Evolutionary conservation across 768 basidiomycete species (phyloP).

Genomic region (Gyrodon lividus): DNA sequence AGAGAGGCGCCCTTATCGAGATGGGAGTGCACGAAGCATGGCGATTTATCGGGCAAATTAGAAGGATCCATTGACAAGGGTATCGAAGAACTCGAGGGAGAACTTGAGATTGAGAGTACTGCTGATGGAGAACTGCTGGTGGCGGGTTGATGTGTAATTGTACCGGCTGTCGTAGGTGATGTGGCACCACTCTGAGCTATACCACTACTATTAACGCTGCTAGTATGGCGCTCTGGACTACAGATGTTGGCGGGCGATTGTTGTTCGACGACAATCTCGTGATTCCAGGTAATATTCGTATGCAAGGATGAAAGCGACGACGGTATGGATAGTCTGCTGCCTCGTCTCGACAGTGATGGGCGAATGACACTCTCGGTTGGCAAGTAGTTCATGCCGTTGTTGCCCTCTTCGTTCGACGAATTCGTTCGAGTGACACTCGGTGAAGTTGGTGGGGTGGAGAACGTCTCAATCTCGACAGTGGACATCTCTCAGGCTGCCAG

Average conservation of each 20-base stretch:
- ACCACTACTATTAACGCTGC: not conserved
- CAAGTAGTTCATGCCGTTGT: constrained; percentile 8
- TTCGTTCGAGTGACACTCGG: constrained; percentile 30
- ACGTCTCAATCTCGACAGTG: constrained; percentile 38
- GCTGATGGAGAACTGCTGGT: constrained; percentile 10
- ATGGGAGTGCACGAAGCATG: constrained; percentile 92
- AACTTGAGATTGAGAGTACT: constrained; percentile 24
- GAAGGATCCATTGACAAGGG: constrained; percentile 27
- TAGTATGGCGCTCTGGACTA: not conserved
- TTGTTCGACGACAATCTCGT: constrained; percentile 37
- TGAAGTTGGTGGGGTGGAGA: constrained; percentile 45
- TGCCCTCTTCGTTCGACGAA: constrained; percentile 11
- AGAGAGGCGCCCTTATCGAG: constrained; percentile 81
- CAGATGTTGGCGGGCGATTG: constrained; percentile 22
- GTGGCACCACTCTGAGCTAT: constrained; percentile 5
- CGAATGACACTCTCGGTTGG: constrained; percentile 24
- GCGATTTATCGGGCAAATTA: constrained; percentile 47
- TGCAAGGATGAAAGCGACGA: constrained; percentile 28
- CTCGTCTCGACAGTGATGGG: constrained; percentile 40
- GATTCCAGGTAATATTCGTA: constrained; percentile 35
- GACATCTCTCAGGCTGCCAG: constrained; percentile 25
- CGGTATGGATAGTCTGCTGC: constrained; percentile 30
- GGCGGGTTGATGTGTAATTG: constrained; percentile 15
- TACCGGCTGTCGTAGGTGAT: constrained; percentile 20
- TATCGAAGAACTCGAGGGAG: constrained; percentile 29